A percentile compares a stretch with the other conserved stretches of the same genome.
phyloP scores from a whole-genome alignment of 2,329 filamentous ascomycete species.

The Colletotrichum sp. region DNA sequence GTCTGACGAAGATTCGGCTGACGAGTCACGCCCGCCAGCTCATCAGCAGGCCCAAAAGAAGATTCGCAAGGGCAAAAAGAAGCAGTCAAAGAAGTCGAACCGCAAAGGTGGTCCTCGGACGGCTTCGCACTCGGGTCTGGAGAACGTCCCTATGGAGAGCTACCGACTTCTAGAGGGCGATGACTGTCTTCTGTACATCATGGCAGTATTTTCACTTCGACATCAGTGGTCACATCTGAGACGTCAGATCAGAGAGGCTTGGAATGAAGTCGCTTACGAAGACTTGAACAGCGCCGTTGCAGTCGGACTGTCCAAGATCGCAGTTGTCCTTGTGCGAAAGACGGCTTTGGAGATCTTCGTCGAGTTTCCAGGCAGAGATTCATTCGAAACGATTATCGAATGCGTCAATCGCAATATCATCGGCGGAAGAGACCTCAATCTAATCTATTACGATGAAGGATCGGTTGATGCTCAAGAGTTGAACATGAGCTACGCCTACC shows the following conservation, averaged over 20 bases:
- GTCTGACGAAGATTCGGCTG: not conserved
- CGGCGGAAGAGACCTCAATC: constrained; percentile 22
- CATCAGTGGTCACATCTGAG: constrained; percentile 43
- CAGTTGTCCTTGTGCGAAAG: constrained; percentile 44
- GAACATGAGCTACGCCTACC: constrained; percentile 46
- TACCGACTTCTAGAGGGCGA: constrained; percentile 46
- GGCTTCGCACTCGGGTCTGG: constrained; percentile 10
- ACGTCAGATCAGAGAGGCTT: constrained; percentile 41
- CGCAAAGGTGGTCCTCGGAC: not conserved
- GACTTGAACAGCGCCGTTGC: constrained; percentile 51
- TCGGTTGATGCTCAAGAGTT: constrained; percentile 45
- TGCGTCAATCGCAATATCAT: constrained; percentile 42
- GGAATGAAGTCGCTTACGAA: constrained; percentile 48
- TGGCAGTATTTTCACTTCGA: constrained; percentile 43
- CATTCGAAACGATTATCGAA: constrained; percentile 45
- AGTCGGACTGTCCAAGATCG: constrained; percentile 43
- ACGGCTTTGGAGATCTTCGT: constrained; percentile 42
- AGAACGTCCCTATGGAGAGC: constrained; percentile 47
- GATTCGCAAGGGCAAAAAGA: constrained; percentile 15
- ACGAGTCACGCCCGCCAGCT: not conserved
- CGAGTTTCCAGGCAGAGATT: constrained; percentile 50
- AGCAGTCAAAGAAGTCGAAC: constrained; percentile 17
- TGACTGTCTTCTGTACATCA: constrained; percentile 25
- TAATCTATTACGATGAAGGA: not conserved
- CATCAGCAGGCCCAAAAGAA: not conserved